Percentiles rank a stretch among this genome's conserved stretches.
These are phyloP conservation scores for Gonium pectorale DNA, from an alignment of 139 green algal genomes.

Conservation along the genomic window DNA sequence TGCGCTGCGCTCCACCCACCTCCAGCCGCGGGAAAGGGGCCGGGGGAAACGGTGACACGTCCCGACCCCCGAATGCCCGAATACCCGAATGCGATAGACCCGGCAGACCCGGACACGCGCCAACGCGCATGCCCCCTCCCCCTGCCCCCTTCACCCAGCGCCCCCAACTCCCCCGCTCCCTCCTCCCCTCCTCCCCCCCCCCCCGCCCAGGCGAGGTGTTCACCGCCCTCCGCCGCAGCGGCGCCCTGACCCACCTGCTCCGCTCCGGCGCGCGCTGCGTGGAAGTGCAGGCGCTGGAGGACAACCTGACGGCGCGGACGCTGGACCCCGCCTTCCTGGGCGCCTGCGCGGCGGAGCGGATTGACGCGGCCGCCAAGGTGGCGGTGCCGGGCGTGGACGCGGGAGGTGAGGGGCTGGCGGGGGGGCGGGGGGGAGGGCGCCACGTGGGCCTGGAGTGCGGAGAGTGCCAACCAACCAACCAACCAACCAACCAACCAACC, in stretches of 20 bases:
- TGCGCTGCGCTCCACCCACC: too few species aligned
- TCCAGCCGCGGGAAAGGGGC: too few species aligned
- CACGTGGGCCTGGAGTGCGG: too few species aligned
- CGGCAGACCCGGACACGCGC: too few species aligned
- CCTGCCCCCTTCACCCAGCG: neutral
- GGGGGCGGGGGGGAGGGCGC: neutral
- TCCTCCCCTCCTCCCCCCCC: neutral
- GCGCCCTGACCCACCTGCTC: constrained; percentile 41
- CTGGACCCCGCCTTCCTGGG: constrained; percentile 58
- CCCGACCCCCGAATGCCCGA: too few species aligned
- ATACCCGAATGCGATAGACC: too few species aligned
- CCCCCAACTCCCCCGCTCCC: neutral
- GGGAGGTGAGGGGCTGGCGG: neutral
- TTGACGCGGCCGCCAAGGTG: constrained; percentile 39
- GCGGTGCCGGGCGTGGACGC: constrained; percentile 34
- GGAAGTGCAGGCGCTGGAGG: constrained; percentile 52
- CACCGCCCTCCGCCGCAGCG: constrained; percentile 27
- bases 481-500: too few species aligned
- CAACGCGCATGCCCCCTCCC: neutral
- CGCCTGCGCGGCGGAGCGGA: neutral
- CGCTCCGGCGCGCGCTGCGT: constrained; percentile 28
- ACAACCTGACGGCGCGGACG: constrained; percentile 50
- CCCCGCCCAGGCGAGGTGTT: constrained; percentile 50
- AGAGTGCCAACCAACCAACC: too few species aligned
- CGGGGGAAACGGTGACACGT: too few species aligned